phyloP scores from a whole-genome alignment of 2,329 filamentous ascomycete species.

The Graphilbum sp. region DNA sequence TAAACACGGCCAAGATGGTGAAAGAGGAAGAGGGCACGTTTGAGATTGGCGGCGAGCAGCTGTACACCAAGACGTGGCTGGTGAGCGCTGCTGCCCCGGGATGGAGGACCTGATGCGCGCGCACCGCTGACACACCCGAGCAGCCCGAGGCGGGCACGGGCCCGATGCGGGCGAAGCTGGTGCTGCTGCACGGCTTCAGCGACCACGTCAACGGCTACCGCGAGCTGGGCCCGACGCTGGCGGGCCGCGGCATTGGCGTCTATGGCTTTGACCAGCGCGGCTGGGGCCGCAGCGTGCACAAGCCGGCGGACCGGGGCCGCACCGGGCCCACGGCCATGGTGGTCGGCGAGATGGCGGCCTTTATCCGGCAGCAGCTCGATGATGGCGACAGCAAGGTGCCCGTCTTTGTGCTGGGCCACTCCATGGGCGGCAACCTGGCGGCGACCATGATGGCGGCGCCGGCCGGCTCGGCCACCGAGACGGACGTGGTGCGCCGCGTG shows the following conservation, averaged over 20 bases:
- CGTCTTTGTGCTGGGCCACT: conserved; percentile 76
- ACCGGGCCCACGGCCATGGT: conserved; percentile 61
- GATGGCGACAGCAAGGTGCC: conserved; percentile 30
- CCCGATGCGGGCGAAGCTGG: conserved; percentile 48
- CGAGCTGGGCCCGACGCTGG: conserved; percentile 55
- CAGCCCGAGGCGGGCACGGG: conserved; percentile 43
- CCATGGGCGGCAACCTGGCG: conserved; percentile 74
- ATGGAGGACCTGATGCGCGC: too few relatives aligned
- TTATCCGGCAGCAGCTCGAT: conserved; percentile 43
- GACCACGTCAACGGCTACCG: conserved; percentile 71
- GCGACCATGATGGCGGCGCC: conserved; percentile 41
- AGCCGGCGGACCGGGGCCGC: conserved; percentile 46
- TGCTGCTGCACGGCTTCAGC: conserved; percentile 81
- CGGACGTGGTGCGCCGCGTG: conserved; percentile 38
- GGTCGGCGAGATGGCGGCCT: conserved; percentile 61
- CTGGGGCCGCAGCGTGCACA: conserved; percentile 61
- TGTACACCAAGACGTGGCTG: conserved; percentile 43
- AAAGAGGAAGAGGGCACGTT: conserved; percentile 38
- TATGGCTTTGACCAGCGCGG: conserved; percentile 73
- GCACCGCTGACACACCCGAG: too few relatives aligned
- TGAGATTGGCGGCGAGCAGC: conserved; percentile 23
- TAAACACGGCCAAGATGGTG: conserved; percentile 22
- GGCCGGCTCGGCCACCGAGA: conserved; percentile 22
- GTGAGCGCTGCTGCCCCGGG: too few relatives aligned
- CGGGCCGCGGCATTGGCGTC: conserved; percentile 55